phyloP scores from a whole-genome alignment of 768 basidiomycete genomes.

The Naganishia randhawae region DNA sequence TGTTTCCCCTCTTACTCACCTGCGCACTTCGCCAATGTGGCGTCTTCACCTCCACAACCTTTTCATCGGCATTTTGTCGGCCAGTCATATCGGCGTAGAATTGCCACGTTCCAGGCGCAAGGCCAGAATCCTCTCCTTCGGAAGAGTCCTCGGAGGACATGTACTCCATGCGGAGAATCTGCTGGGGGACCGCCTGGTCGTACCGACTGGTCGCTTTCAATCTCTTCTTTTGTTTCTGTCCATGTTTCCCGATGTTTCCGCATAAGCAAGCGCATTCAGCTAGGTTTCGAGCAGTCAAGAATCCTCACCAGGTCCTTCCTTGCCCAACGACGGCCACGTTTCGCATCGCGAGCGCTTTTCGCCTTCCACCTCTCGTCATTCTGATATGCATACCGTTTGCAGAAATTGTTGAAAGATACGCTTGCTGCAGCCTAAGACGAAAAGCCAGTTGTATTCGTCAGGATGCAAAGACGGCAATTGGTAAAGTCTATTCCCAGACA shows the following conservation, averaged over 20 bases:
- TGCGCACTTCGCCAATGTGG: constrained; percentile 43
- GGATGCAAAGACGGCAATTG: not conserved
- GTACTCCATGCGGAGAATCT: constrained; percentile 41
- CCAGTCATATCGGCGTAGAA: constrained; percentile 36
- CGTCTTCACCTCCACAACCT: constrained; percentile 48
- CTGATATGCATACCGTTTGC: constrained; percentile 38
- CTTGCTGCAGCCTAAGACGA: constrained; percentile 23
- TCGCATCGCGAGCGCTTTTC: constrained; percentile 40
- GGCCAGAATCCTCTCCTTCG: constrained; percentile 37
- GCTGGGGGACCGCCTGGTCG: not conserved
- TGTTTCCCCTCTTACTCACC: no score
- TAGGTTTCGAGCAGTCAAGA: not conserved
- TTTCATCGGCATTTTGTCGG: constrained; percentile 35
- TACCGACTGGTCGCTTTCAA: constrained; percentile 31
- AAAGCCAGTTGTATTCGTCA: not conserved
- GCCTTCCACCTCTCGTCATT: constrained; percentile 37
- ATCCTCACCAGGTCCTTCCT: constrained; percentile 46
- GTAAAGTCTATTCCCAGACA: not conserved
- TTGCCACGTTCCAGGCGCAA: constrained; percentile 11
- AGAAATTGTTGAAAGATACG: constrained; percentile 42
- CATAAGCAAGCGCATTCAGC: not conserved
- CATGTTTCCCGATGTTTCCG: not conserved
- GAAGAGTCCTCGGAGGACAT: constrained; percentile 50
- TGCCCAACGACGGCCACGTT: constrained; percentile 46
- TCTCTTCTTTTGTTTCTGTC: constrained; percentile 47